Percentiles rank a stretch among this genome's conserved stretches.
These are phyloP conservation scores for Rutstroemia sydowiana DNA, from an alignment of 2,329 filamentous ascomycete genomes.

Conservation along the genomic window DNA sequence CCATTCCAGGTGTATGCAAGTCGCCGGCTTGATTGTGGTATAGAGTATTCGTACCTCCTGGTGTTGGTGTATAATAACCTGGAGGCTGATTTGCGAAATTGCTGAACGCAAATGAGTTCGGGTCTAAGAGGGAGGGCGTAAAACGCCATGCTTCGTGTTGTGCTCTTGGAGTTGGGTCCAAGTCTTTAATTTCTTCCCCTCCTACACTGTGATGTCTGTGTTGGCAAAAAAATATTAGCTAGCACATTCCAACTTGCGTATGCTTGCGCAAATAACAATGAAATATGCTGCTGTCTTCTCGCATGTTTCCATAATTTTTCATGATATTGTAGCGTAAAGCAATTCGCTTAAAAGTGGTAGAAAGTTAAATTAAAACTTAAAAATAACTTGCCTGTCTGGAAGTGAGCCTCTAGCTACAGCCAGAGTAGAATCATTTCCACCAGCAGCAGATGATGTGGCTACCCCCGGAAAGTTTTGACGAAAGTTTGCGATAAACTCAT, in stretches of 20 bases:
- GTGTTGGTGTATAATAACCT: constrained; percentile 83
- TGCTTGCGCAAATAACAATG: too few species aligned
- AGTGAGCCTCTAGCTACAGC: constrained; percentile 24
- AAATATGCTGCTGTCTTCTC: too few species aligned
- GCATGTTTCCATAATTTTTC: too few species aligned
- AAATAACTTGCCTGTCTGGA: constrained; percentile 20
- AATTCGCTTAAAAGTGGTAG: background rate
- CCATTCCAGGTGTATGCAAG: constrained; percentile 77
- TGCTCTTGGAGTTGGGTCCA: constrained; percentile 75
- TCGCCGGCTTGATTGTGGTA: constrained; percentile 82
- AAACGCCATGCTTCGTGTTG: constrained; percentile 79
- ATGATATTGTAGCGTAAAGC: too few species aligned
- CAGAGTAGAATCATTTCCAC: constrained; percentile 28
- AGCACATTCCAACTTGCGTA: background rate
- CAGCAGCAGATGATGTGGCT: constrained; percentile 41
- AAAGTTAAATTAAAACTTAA: background rate
- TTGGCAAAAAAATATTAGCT: background rate
- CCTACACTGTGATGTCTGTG: constrained; percentile 25
- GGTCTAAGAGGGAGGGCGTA: constrained; percentile 81
- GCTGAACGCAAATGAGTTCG: constrained; percentile 73
- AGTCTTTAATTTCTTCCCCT: constrained; percentile 52
- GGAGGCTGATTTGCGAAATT: constrained; percentile 72
- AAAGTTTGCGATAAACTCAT: constrained; percentile 78
- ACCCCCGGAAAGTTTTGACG: constrained; percentile 76
- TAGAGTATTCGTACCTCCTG: constrained; percentile 69